Percentiles rank a stretch among this genome's conserved stretches.
Conservation (phyloP, 2,329 filamentous ascomycete genomes). For the Alternaria ethzedia region DNA sequence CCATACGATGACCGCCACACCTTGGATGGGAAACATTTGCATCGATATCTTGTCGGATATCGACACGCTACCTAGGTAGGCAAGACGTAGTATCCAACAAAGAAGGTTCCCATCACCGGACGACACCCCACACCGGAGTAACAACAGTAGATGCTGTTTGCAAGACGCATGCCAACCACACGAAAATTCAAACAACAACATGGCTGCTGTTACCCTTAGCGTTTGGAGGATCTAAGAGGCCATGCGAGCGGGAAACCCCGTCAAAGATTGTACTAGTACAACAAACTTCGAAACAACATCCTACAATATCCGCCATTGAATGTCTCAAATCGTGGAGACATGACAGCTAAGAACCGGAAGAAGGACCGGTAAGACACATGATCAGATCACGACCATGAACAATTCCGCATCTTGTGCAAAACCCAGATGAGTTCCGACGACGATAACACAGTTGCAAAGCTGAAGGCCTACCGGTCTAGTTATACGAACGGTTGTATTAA, state of each 20-base stretch:
- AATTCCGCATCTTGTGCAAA: neutral
- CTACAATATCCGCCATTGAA: neutral
- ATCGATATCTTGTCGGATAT: neutral
- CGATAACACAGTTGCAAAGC: no score
- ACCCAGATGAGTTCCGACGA: neutral
- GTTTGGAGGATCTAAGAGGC: neutral
- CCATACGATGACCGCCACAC: conserved; percentile 2
- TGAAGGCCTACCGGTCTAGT: neutral
- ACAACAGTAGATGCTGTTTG: neutral
- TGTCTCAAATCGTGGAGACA: neutral
- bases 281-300: neutral
- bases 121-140: neutral
- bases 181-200: neutral
- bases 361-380: neutral
- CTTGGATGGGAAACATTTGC: neutral
- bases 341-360: neutral
- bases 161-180: neutral
- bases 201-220: neutral
- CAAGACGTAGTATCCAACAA: neutral
- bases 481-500: neutral
- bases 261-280: neutral
- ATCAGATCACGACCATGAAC: neutral
- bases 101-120: neutral
- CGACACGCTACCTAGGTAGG: neutral
- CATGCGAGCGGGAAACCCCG: neutral